Conservation (phyloP, 2,329 filamentous ascomycete genomes). For the Uncinocarpus reesii region DNA sequence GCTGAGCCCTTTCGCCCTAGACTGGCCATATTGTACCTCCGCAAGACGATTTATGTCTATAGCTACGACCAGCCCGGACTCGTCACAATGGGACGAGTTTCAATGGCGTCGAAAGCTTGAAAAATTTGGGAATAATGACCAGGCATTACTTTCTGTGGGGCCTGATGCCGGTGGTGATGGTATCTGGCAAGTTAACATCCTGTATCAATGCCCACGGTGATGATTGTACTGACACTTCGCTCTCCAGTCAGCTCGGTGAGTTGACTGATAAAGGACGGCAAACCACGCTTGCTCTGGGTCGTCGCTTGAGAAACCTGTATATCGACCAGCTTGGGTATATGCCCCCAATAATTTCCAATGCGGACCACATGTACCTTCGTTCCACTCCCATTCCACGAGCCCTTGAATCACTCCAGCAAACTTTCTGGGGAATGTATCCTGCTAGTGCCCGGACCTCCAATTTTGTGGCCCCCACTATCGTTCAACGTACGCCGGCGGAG, state of each 20-base stretch:
- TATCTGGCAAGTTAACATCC: constrained; percentile 55
- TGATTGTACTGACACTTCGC: constrained; percentile 1
- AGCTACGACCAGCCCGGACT: constrained; percentile 45
- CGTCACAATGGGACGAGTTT: constrained; percentile 47
- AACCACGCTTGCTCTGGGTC: constrained; percentile 60
- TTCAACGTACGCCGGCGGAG: constrained; percentile 54
- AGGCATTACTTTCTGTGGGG: constrained; percentile 59
- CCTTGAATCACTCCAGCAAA: constrained; percentile 65
- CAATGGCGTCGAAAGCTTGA: constrained; percentile 66
- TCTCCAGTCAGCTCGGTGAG: constrained; percentile 46
- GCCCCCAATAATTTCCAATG: constrained; percentile 46
- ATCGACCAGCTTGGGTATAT: constrained; percentile 65
- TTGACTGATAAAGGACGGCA: constrained; percentile 64
- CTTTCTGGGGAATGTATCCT: constrained; percentile 67
- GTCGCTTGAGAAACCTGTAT: constrained; percentile 60
- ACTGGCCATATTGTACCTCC: constrained; percentile 85
- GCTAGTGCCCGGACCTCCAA: constrained; percentile 38
- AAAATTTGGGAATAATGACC: constrained; percentile 61
- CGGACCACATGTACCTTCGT: constrained; percentile 59
- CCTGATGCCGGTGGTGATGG: constrained; percentile 61
- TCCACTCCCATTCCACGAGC: constrained; percentile 65
- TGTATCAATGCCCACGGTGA: not conserved
- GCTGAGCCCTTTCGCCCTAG: constrained; percentile 23
- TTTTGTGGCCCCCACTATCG: constrained; percentile 55
- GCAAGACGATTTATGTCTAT: constrained; percentile 59